These are phyloP conservation scores for Rhytidiadelphus loreus DNA, from an alignment of 225 moss, liverwort and hornwort species.

Conservation along the genomic window DNA sequence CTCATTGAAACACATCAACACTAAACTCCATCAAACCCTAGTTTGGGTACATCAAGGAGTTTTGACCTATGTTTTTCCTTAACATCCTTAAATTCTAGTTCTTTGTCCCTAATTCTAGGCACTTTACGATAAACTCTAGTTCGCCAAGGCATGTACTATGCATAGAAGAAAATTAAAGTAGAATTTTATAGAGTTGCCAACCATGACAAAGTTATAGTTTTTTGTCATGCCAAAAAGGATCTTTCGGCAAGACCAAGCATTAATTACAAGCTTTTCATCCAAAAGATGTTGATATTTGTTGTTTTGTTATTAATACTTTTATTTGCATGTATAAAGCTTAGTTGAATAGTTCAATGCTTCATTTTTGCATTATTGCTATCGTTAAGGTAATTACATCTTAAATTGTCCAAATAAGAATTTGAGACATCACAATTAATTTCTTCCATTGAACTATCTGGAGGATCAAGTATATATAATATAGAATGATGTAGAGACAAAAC, in stretches of 20 bases:
- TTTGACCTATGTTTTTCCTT: accelerated
- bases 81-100: accelerated
- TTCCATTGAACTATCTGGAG: accelerated
- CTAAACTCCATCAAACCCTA: neutral
- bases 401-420: neutral
- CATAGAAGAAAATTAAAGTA: neutral
- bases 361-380: neutral
- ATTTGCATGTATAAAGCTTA: neutral
- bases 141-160: neutral
- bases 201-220: neutral
- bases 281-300: neutral
- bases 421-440: neutral
- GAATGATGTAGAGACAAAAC: no score
- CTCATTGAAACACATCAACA: neutral
- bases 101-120: neutral
- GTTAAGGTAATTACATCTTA: no score
- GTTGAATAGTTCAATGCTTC: neutral
- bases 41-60: accelerated
- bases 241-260: neutral
- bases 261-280: neutral
- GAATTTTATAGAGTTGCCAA: neutral
- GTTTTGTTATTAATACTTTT: neutral
- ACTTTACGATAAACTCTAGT: no score
- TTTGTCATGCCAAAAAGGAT: no score
- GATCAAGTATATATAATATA: neutral